Percentiles rank a stretch among this genome's conserved stretches.
Evolutionary conservation across 2,329 filamentous ascomycete genomes (phyloP).

Genomic region (Aspergillus sp.): DNA sequence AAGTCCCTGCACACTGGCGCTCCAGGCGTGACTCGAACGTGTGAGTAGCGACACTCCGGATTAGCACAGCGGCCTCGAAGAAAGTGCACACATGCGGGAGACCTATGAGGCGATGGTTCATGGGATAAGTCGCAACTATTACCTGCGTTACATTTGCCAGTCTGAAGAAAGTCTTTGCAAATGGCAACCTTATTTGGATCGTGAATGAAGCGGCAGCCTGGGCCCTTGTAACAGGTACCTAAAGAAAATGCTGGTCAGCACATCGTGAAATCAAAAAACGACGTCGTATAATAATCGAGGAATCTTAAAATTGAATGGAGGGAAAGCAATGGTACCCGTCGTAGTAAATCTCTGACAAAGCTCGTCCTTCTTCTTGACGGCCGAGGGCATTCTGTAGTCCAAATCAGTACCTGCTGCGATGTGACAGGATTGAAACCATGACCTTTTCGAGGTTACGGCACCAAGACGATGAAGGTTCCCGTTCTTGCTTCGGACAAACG

Average conservation of each 20-base stretch:
- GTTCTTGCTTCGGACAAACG: slow-evolving; percentile 82
- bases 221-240: slow-evolving; percentile 87
- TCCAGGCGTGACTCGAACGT: slow-evolving; percentile 75
- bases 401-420: slow-evolving; percentile 24
- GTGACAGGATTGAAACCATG: slow-evolving; percentile 46
- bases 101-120: slow-evolving; percentile 79
- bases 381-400: slow-evolving; percentile 44
- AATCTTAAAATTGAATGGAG: slow-evolving; percentile 26
- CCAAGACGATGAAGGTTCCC: slow-evolving; percentile 83
- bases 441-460: slow-evolving; percentile 76
- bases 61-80: slow-evolving; percentile 89
- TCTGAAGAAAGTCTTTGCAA: slow-evolving; percentile 85
- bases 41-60: slow-evolving; percentile 81
- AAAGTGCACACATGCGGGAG: slow-evolving; percentile 87
- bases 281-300: slow-evolving; percentile 18
- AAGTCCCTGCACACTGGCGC: slow-evolving; percentile 84
- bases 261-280: slow-evolving; percentile 18
- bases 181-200: slow-evolving; percentile 85
- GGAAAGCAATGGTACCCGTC: slow-evolving; percentile 56
- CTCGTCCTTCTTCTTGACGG: slow-evolving; percentile 70
- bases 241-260: slow-evolving; percentile 49
- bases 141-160: slow-evolving; percentile 76
- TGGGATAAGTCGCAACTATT: slow-evolving; percentile 89
- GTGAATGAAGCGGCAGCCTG: slow-evolving; percentile 78
- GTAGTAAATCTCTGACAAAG: slow-evolving; percentile 69